Conservation (phyloP, 2,329 filamentous ascomycete genomes). For the Aspergillus sp. region DNA sequence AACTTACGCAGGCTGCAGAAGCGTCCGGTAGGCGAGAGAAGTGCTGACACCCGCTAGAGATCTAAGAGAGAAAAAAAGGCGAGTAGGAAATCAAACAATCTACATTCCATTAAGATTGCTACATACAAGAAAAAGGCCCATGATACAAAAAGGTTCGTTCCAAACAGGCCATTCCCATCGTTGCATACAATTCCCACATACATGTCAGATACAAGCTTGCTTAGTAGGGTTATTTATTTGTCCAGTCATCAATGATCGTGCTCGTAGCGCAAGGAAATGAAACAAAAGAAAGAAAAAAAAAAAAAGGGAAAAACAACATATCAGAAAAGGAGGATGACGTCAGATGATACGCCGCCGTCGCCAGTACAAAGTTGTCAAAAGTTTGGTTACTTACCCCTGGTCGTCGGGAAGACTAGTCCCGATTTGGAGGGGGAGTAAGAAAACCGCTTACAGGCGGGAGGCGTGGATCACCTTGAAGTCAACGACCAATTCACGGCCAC, state of each 20-base stretch:
- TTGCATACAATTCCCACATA: slow-evolving; percentile 23
- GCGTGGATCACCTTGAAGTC: slow-evolving; percentile 98
- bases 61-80: background rate
- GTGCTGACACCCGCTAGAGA: background rate
- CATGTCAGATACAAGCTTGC: slow-evolving; percentile 22
- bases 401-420: slow-evolving; percentile 15
- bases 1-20: too few relatives aligned
- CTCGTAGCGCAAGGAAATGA: slow-evolving; percentile 7
- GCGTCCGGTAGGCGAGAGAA: too few relatives aligned
- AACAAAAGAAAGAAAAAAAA: slow-evolving; percentile 9
- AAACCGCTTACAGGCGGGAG: slow-evolving; percentile 60
- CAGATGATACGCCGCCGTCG: background rate
- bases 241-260: slow-evolving; percentile 27
- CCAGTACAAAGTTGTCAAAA: slow-evolving; percentile 1
- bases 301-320: slow-evolving; percentile 10
- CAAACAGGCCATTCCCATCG: slow-evolving; percentile 24
- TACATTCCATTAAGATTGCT: slow-evolving; percentile 26
- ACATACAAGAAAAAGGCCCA: slow-evolving; percentile 25
- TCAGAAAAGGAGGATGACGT: slow-evolving; percentile 8
- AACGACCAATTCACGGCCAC: slow-evolving; percentile 90
- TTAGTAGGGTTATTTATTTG: slow-evolving; percentile 1
- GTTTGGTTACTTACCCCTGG: background rate
- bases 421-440: slow-evolving; percentile 15
- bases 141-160: slow-evolving; percentile 20
- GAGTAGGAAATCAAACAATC: slow-evolving; percentile 14